These are phyloP conservation scores for Trichophyton schoenleinii DNA, from an alignment of 2,329 filamentous ascomycete genomes.

Conservation along the genomic window DNA sequence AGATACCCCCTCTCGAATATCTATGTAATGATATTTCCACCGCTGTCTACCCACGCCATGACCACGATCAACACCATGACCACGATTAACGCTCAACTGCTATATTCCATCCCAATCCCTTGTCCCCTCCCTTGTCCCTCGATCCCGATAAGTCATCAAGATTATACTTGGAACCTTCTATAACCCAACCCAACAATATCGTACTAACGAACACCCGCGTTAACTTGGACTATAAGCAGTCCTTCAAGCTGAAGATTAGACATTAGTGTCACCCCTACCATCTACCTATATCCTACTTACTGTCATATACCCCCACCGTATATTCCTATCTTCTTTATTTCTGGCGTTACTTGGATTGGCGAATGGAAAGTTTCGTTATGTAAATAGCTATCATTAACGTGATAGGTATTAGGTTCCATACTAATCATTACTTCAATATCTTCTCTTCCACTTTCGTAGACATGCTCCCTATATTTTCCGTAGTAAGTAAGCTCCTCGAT, in stretches of 20 bases:
- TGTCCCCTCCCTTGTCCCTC: not conserved
- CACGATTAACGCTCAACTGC: not conserved
- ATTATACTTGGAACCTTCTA: not conserved
- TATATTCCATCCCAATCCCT: not conserved
- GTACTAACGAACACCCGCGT: not conserved
- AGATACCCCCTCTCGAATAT: not conserved
- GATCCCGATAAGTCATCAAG: not conserved
- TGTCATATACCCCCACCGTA: not conserved
- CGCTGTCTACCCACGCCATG: not conserved
- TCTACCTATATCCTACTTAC: not conserved
- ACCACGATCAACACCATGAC: not conserved
- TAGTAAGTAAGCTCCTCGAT: not conserved
- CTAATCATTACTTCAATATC: not conserved
- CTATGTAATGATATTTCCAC: not conserved
- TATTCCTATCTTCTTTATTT: not conserved
- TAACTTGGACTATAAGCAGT: not conserved
- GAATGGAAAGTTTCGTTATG: not conserved
- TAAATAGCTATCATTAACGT: slow-evolving; percentile 2
- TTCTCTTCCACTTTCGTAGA: not conserved
- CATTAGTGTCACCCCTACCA: not conserved
- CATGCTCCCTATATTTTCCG: not conserved
- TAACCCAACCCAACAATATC: not conserved
- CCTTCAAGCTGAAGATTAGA: not conserved
- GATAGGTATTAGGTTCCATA: not conserved
- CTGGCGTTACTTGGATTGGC: not conserved